Conservation (phyloP, 768 basidiomycete species). For the Tylopilus felleus region DNA sequence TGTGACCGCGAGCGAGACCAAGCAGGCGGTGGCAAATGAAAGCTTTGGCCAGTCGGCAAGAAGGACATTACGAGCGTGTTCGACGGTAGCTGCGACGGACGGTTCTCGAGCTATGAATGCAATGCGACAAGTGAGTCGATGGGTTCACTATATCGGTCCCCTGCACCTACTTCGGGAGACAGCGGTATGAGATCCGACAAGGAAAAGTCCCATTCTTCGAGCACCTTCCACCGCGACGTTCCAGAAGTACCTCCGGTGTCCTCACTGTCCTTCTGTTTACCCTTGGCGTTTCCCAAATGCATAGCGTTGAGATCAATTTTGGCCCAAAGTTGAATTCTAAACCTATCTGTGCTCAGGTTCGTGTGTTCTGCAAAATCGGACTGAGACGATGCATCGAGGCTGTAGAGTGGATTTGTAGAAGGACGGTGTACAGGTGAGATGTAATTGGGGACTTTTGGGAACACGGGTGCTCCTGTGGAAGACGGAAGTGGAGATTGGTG, state of each 20-base stretch:
- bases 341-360: constrained; percentile 47
- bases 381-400: constrained; percentile 49
- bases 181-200: constrained; percentile 56
- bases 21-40: constrained; percentile 48
- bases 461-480: constrained; percentile 9
- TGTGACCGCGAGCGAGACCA: constrained; percentile 26
- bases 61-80: constrained; percentile 72
- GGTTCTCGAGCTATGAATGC: constrained; percentile 30
- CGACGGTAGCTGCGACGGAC: constrained; percentile 53
- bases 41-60: constrained; percentile 56
- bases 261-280: constrained; percentile 43
- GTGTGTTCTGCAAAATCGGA: constrained; percentile 54
- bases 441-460: constrained; percentile 51
- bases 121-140: constrained; percentile 9
- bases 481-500: constrained; percentile 24
- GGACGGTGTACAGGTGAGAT: constrained; percentile 77
- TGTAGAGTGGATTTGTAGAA: constrained; percentile 80
- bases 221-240: constrained; percentile 54
- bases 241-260: constrained; percentile 9
- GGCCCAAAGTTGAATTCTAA: constrained; percentile 62
- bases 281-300: constrained; percentile 31
- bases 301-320: constrained; percentile 30
- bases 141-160: constrained; percentile 4
- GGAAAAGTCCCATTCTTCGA: constrained; percentile 67
- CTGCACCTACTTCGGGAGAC: constrained; percentile 54